Base-by-base conservation (phyloP, 2,329 filamentous ascomycete genomes). In the Fusarium phyllophilum region DNA sequence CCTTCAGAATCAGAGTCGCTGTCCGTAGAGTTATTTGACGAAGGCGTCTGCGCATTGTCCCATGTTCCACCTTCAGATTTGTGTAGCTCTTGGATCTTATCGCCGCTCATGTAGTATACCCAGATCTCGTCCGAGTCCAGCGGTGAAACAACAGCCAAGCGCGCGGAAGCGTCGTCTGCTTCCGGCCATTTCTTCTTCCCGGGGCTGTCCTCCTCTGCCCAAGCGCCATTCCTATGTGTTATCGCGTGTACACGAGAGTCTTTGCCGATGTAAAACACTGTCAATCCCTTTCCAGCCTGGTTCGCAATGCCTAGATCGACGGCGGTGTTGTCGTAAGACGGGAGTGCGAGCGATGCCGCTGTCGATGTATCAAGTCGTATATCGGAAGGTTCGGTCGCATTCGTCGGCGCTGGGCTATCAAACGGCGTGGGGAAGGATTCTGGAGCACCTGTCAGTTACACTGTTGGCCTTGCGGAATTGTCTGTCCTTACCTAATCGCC, bases 381-480 rank as follows among this genome's bases (percentile, higher is more conserved):
- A 9, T 73, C 68, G 0, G 66, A 38, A 34, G 71, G 34, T 2
- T 62, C 45, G 20, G 71, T 73, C 24, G 52, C 52, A 31, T 74
- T 73, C 10, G 71, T 74, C 24, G 71, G 71, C 3, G 66, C 45
- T 4, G 71, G 71, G 41, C 67, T 74, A 14, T 63, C 49, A 41
- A 73, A 74, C 2, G 66, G 62, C 4, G 68, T 62, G 10, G 71
- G 71, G 44, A 73, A 66, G 8, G 71, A 73, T 31, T 66, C 71
- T 73, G 15, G 7, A 5, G 11, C 12, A 15, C 24, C 17, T 18
- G 29, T 73, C 4, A 73, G 66, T 18, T 20, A 29, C 24, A 10
- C 17, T 1, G 5, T 10, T 38, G 20, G 7, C 4, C 31, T 20
- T 12, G 8, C 5, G 5, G 18, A 20, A 7, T 12, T 7, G 4